Base-by-base conservation (phyloP, 2,329 filamentous ascomycete genomes). In the Sporothrix variecibatus region DNA sequence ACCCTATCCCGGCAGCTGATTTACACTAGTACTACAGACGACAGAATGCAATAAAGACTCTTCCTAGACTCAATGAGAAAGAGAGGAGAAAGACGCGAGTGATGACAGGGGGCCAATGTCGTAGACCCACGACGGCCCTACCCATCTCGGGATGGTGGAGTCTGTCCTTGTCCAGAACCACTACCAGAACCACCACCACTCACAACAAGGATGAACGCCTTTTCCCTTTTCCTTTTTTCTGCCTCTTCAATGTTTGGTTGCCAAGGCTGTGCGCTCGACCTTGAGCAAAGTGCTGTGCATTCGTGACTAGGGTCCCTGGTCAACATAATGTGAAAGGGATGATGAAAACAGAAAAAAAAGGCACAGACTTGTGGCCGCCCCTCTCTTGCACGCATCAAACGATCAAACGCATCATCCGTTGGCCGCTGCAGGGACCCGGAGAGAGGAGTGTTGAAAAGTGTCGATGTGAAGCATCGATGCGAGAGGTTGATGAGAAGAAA, bases 361-460 rank as follows among this genome's bases (percentile, higher is more conserved):
- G 17, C 12, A 20, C 12, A 51, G 15, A 51, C 17, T 20, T 20
- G 17, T n/a, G 17, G 49, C 49, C 49, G 49, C 7, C 49, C 49
- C 17, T 62, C 58, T 62, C 58, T 62, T 62, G 58, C 58, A 38
- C 28, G 17, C 38, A 34, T 62, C 58, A 62, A 62, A 62, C 58
- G 58, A 38, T 60, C 56, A 60, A 60, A 60, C 56, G 56, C 26
- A 62, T 62, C 28, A 28, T 31, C 58, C 28, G 15, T 38, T 15
- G 31, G 58, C 58, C 58, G 56, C 28, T 34, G 56, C 28, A 60
- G 28, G 56, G 56, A 34, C 56, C 26, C 8, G 8, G 17, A 17
- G 31, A 20, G 28, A 38, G 26, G 58, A 31, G n/a, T n/a, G 28
- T 38, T 8, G 28, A 62, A 6, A 38, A 28, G 49, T 17, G 31